Evolutionary conservation across 768 basidiomycete species (phyloP).

Genomic region (Russula abietina): DNA sequence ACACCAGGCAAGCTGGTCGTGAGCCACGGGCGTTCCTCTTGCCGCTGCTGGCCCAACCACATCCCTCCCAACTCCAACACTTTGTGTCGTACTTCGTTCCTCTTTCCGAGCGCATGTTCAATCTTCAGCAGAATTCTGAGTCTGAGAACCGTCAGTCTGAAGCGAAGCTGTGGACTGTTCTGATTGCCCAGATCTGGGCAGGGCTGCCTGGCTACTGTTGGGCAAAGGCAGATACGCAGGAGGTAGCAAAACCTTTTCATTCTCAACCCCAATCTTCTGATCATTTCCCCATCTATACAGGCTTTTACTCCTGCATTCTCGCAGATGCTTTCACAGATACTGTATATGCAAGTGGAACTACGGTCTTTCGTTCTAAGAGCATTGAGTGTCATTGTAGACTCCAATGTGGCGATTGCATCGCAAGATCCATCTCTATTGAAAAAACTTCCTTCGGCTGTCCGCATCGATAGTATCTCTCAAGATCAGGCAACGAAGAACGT

Average conservation of each 20-base stretch:
- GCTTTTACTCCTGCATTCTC: constrained; percentile 72
- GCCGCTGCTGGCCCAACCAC: constrained; percentile 74
- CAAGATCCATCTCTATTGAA: constrained; percentile 29
- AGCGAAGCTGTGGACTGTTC: constrained; percentile 91
- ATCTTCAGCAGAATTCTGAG: constrained; percentile 76
- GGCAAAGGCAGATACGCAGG: constrained; percentile 64
- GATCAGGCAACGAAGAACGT: constrained; percentile 63
- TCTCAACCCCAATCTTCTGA: not conserved
- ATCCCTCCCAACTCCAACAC: constrained; percentile 75
- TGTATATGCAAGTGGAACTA: constrained; percentile 86
- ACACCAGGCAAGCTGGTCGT: constrained; percentile 54
- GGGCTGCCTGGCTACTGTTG: constrained; percentile 90
- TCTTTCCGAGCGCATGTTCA: constrained; percentile 88
- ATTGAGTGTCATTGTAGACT: constrained; percentile 76
- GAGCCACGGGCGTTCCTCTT: constrained; percentile 91
- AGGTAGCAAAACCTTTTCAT: constrained; percentile 39
- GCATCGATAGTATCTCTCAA: constrained; percentile 39
- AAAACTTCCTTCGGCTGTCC: constrained; percentile 30
- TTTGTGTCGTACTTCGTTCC: constrained; percentile 91
- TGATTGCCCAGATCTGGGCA: constrained; percentile 90
- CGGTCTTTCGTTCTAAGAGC: constrained; percentile 77
- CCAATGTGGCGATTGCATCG: constrained; percentile 55
- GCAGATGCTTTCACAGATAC: constrained; percentile 83
- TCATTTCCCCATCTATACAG: constrained; percentile 34
- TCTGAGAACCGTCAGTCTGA: constrained; percentile 68